Conservation (phyloP, 2,329 filamentous ascomycete species). For the Penicillium aurantiogriseum region DNA sequence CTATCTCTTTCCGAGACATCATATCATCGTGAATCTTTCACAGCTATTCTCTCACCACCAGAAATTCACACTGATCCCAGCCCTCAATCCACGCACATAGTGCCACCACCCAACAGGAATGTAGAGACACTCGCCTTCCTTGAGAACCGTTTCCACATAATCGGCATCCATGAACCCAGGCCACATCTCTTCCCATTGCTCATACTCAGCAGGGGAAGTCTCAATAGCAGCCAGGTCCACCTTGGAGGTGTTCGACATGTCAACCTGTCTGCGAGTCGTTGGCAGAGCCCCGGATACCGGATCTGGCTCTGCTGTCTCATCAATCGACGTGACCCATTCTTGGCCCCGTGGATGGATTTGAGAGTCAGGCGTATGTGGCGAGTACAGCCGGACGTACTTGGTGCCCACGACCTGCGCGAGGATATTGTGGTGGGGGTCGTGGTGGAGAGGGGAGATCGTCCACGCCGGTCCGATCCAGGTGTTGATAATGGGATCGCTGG, state of each 20-base stretch:
- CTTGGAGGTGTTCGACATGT: constrained; percentile 87
- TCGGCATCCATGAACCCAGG: constrained; percentile 59
- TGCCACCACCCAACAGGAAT: constrained; percentile 98
- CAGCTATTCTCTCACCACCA: constrained; percentile 63
- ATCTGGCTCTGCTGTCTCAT: neutral
- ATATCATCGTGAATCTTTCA: neutral
- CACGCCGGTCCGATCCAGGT: constrained; percentile 88
- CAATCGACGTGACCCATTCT: constrained; percentile 32
- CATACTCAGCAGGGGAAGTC: constrained; percentile 46
- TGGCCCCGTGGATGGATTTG: constrained; percentile 42
- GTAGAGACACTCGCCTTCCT: constrained; percentile 79
- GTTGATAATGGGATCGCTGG: constrained; percentile 67
- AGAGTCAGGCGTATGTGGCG: constrained; percentile 58
- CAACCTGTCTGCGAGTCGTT: constrained; percentile 49
- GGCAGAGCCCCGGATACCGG: neutral
- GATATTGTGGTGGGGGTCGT: constrained; percentile 91
- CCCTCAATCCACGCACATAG: constrained; percentile 80
- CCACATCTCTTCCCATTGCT: constrained; percentile 48
- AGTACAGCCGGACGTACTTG: constrained; percentile 90
- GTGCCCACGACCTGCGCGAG: constrained; percentile 83
- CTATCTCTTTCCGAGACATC: neutral
- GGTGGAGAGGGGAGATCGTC: constrained; percentile 90
- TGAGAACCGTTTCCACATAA: constrained; percentile 73
- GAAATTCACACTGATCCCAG: constrained; percentile 93
- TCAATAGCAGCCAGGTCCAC: constrained; percentile 73